Conservation (phyloP, 768 basidiomycete genomes). For the Inosperma sp. region DNA sequence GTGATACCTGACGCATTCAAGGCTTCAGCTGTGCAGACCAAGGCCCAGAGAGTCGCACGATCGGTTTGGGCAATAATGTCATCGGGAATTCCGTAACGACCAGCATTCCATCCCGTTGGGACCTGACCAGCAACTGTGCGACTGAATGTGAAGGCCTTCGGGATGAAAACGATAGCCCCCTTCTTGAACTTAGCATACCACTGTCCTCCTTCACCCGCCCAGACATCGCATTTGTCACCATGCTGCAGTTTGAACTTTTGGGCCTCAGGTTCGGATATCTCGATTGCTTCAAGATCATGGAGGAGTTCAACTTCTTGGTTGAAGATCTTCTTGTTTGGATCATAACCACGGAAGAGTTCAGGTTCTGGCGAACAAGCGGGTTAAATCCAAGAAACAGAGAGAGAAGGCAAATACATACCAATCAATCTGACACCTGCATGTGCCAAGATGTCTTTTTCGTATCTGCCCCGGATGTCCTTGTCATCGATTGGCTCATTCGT, state of each 20-base stretch:
- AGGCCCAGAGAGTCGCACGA: conserved; percentile 89
- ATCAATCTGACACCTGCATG: conserved; percentile 94
- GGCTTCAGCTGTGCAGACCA: conserved; percentile 92
- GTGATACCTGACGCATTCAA: conserved; percentile 96
- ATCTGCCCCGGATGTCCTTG: conserved; percentile 91
- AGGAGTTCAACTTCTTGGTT: conserved; percentile 95
- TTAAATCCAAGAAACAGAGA: conserved; percentile 8
- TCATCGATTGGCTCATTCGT: conserved; percentile 92
- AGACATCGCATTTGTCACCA: conserved; percentile 93
- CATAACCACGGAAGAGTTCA: conserved; percentile 95
- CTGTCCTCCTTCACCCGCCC: conserved; percentile 88
- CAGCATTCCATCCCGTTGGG: conserved; percentile 96
- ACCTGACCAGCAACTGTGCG: conserved; percentile 94
- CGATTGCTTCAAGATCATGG: conserved; percentile 95
- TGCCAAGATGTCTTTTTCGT: conserved; percentile 88
- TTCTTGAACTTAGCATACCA: conserved; percentile 99
- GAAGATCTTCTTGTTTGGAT: conserved; percentile 96
- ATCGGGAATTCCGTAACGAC: conserved; percentile 93
- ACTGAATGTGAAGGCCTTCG: conserved; percentile 93
- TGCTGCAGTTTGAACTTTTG: conserved; percentile 95
- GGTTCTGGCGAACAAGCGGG: conserved; percentile 61
- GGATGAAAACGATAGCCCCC: conserved; percentile 87
- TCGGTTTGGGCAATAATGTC: conserved; percentile 96
- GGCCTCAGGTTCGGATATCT: conserved; percentile 87
- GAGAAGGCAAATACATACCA: conserved; percentile 47